Percentiles rank a stretch among this genome's conserved stretches.
phyloP scores from a whole-genome alignment of 768 basidiomycete species.

The Phaeotremella fagi region DNA sequence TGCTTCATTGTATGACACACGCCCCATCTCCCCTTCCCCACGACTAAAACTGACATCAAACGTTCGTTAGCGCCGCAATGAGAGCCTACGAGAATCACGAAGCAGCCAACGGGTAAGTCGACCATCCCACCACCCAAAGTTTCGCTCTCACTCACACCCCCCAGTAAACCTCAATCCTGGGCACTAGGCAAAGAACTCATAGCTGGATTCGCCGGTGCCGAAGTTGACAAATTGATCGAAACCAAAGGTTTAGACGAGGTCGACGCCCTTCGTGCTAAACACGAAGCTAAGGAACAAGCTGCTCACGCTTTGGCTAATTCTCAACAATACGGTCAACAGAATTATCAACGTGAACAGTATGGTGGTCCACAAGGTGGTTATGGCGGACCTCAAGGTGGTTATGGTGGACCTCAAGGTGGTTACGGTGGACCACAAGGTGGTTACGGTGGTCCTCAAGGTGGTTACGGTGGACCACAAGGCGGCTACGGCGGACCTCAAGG shows the following conservation, averaged over 20 bases:
- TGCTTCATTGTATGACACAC: no score
- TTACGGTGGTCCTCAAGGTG: not conserved
- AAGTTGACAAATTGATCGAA: conserved; percentile 47
- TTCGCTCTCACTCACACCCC: conserved; percentile 2
- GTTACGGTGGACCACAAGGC: conserved; percentile 1
- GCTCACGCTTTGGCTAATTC: conserved; percentile 9
- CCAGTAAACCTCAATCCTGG: conserved; percentile 35
- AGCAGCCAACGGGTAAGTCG: conserved; percentile 11
- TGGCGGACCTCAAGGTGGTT: not conserved
- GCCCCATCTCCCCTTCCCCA: no score
- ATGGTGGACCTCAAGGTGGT: not conserved
- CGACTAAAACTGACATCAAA: no score
- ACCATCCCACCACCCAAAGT: not conserved
- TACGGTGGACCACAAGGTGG: not conserved
- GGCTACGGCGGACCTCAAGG: conserved; percentile 5
- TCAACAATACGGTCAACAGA: conserved; percentile 1
- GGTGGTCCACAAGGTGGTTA: not conserved
- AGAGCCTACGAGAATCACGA: conserved; percentile 43
- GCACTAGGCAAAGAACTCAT: conserved; percentile 43
- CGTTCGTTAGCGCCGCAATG: conserved; percentile 47
- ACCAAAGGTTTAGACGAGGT: conserved; percentile 32
- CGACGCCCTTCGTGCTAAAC: conserved; percentile 16
- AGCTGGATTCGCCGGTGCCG: conserved; percentile 45
- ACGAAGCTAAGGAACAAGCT: conserved; percentile 12
- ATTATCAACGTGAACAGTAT: conserved; percentile 4